Evolutionary conservation across 1,284 basidiomycete species (phyloP).

Genomic region (Cutaneotrichosporon cutaneum): DNA sequence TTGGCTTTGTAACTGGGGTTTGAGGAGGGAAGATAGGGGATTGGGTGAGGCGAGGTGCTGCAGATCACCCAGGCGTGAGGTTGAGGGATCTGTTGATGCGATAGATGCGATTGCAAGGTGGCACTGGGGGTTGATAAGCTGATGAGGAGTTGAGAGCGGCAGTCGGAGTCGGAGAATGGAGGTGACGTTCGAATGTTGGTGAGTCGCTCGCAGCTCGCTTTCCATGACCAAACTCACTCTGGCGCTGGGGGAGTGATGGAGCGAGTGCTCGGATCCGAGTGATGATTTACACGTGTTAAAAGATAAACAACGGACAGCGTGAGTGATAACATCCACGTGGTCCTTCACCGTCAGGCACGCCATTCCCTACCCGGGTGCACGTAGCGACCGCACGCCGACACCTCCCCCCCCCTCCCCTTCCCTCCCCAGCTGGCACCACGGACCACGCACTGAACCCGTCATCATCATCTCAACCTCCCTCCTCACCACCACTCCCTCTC

Average conservation of each 20-base stretch:
- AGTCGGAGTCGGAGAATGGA: neutral
- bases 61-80: neutral
- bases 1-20: neutral
- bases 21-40: neutral
- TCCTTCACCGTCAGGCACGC: neutral
- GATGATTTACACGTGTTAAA: neutral
- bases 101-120: neutral
- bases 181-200: neutral
- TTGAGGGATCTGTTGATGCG: neutral
- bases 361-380: neutral
- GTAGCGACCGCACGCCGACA: neutral
- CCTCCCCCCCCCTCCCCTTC: too few relatives aligned
- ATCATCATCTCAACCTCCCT: neutral
- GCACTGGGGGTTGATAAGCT: neutral
- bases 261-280: neutral
- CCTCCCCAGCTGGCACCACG: too few relatives aligned
- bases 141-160: neutral
- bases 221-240: neutral
- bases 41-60: neutral
- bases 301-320: neutral
- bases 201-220: too few relatives aligned
- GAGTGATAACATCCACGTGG: neutral
- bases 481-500: neutral
- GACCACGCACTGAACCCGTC: neutral
- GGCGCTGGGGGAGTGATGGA: neutral